These are phyloP conservation scores for Fusarium sp. DNA, from an alignment of 2,329 filamentous ascomycete species.

Conservation along the genomic window DNA sequence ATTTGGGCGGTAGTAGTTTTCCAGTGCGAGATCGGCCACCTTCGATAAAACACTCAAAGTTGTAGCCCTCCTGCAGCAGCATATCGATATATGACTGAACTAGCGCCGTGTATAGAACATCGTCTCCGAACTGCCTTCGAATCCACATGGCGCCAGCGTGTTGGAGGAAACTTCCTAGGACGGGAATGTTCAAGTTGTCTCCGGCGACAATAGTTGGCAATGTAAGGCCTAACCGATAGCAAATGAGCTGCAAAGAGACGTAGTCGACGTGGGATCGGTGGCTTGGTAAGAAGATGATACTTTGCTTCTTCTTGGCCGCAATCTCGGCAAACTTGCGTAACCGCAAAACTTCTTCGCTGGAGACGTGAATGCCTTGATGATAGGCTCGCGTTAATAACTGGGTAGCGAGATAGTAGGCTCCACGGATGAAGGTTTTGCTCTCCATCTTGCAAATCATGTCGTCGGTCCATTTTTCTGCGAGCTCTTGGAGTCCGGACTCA, in stretches of 20 bases:
- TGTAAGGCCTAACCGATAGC: constrained; percentile 88
- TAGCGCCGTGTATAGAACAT: constrained; percentile 87
- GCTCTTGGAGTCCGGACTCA: constrained; percentile 75
- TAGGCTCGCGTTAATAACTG: constrained; percentile 92
- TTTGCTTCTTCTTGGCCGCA: constrained; percentile 87
- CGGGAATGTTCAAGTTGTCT: constrained; percentile 93
- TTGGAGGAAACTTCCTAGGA: constrained; percentile 89
- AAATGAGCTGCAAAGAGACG: constrained; percentile 92
- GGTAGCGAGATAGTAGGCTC: constrained; percentile 87
- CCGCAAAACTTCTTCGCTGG: constrained; percentile 88
- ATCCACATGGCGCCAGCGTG: constrained; percentile 99
- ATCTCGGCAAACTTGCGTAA: constrained; percentile 81
- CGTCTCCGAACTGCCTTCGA: constrained; percentile 87
- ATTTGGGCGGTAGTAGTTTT: constrained; percentile 92
- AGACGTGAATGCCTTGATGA: constrained; percentile 96
- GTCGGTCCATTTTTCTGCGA: constrained; percentile 86
- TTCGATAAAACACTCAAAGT: constrained; percentile 98
- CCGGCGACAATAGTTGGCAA: constrained; percentile 92
- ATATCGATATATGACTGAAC: constrained; percentile 97
- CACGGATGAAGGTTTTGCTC: constrained; percentile 87
- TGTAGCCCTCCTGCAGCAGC: constrained; percentile 86
- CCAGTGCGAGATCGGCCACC: constrained; percentile 91
- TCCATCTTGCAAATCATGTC: constrained; percentile 99
- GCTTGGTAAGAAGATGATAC: constrained; percentile 93
- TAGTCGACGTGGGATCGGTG: constrained; percentile 97